Evolutionary conservation across 202 grass and related monocot genomes (phyloP), one percentile per base, ranked within the genome.

Genomic region (Carex arenaria): DNA sequence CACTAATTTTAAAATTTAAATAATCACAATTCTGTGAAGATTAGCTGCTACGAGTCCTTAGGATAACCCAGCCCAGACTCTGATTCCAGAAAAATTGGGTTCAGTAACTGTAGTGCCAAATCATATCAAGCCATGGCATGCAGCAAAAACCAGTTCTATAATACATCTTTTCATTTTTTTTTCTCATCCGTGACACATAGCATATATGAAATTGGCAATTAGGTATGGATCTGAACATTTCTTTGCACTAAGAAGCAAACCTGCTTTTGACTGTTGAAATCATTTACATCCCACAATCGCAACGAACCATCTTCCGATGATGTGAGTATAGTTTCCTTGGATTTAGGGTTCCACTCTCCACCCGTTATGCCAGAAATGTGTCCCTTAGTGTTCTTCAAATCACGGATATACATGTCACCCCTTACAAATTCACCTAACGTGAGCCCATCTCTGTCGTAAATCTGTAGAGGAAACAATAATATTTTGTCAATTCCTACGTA

Each of bases 241-340:
- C 69, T n/a, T 36, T 52, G 61, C 62, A 66, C 52, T 49, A 43
- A 6, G 43, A 78, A 43, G 10, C 12, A 22, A 88, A 98, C 95
- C 92, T 98, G 92, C 59, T 98, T 98, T 89, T 98, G 95, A 86
- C 95, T 90, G 72, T 83, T 91, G 80, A 98, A 98, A 55, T 98
- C 89, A 2, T 91, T 86, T 56, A 94, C 87, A 93, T 98, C 92
- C 92, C 95, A 94, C 52, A 98, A 84, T 82, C 95, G 92, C 76
- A 98, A 89, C 22, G 95, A 98, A 59, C 95, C 92, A 89, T 98
- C 95, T 91, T 98, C 95, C 55, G 95, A 94, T 80, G 95, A 98
- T 26, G 95, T 98, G 81, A 98, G 67, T 73, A 98, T 90, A 65
- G 95, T 85, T 78, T 98, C 95, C 72, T 95, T 98, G 87, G 95